Evolutionary conservation across 2,329 filamentous ascomycete species (phyloP).

Genomic region (Colletotrichum aenigma): DNA sequence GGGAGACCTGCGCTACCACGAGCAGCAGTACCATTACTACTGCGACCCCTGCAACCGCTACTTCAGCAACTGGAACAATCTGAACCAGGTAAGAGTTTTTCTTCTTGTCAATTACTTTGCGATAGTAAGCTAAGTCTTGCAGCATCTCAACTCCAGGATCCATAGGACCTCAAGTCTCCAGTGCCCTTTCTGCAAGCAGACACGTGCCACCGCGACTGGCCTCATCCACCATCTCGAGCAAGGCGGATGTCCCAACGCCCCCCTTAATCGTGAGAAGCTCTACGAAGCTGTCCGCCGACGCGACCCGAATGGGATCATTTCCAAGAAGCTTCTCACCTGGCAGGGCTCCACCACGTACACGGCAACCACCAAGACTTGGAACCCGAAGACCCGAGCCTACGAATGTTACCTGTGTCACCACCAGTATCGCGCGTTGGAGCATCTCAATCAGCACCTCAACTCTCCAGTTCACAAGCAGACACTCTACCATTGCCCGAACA

Average conservation of each 20-base stretch:
- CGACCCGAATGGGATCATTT: slow-evolving; percentile 54
- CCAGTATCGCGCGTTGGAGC: slow-evolving; percentile 35
- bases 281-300: slow-evolving; percentile 46
- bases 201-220: slow-evolving; percentile 56
- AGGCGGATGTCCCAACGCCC: slow-evolving; percentile 53
- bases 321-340: slow-evolving; percentile 56
- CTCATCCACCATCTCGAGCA: slow-evolving; percentile 61
- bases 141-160: slow-evolving; percentile 60
- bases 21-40: not conserved
- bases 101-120: no score
- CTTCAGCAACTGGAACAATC: not conserved
- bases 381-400: slow-evolving; percentile 40
- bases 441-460: slow-evolving; percentile 57
- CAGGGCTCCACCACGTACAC: slow-evolving; percentile 34
- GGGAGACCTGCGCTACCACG: slow-evolving; percentile 15
- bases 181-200: slow-evolving; percentile 60
- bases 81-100: not conserved
- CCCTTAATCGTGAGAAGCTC: slow-evolving; percentile 53
- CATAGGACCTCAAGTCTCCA: slow-evolving; percentile 48
- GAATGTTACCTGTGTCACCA: slow-evolving; percentile 60
- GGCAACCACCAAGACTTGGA: slow-evolving; percentile 47
- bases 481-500: slow-evolving; percentile 45
- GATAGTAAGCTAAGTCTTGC: not conserved
- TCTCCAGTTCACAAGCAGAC: slow-evolving; percentile 49
- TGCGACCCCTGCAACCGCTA: not conserved